These are phyloP conservation scores for Spinellus fusiger DNA, from an alignment of 192 early-diverging fungal species.

Conservation along the genomic window DNA sequence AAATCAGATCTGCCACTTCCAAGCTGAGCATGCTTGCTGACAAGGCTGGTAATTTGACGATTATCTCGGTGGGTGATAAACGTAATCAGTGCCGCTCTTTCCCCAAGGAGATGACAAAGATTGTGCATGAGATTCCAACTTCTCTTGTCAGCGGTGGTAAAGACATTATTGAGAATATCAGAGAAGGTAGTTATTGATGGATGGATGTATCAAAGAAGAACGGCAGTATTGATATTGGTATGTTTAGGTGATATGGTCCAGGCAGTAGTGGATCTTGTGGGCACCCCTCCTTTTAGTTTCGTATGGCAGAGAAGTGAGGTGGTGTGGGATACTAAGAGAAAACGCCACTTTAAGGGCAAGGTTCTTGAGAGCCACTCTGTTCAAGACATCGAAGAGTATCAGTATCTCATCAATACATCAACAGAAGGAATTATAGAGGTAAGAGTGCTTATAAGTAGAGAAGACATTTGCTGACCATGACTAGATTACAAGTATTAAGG, in stretches of 20 bases:
- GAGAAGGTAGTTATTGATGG: slow-evolving; percentile 22
- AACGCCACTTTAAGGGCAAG: slow-evolving; percentile 26
- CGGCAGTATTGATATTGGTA: background rate
- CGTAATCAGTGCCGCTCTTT: slow-evolving; percentile 35
- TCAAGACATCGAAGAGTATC: slow-evolving; percentile 23
- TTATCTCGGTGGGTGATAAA: slow-evolving; percentile 38
- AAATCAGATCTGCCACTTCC: slow-evolving; percentile 15
- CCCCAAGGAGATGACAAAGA: slow-evolving; percentile 29
- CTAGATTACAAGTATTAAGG: slow-evolving; percentile 27
- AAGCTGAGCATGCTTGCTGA: slow-evolving; percentile 32
- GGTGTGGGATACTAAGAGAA: slow-evolving; percentile 25
- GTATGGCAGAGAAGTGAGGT: slow-evolving; percentile 37
- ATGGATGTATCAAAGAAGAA: background rate
- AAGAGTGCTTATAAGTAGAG: background rate
- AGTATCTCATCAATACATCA: slow-evolving; percentile 34
- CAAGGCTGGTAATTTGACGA: slow-evolving; percentile 42
- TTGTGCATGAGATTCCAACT: slow-evolving; percentile 35
- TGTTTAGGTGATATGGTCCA: slow-evolving; percentile 34
- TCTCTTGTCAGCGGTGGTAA: slow-evolving; percentile 35
- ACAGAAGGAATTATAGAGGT: slow-evolving; percentile 36
- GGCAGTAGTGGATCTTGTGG: slow-evolving; percentile 37
- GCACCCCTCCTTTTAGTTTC: slow-evolving; percentile 42
- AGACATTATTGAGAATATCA: slow-evolving; percentile 37
- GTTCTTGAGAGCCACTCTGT: slow-evolving; percentile 35
- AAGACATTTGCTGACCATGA: background rate